Conservation (phyloP, 257 asterid genomes). For the Fraxinus anomala region DNA sequence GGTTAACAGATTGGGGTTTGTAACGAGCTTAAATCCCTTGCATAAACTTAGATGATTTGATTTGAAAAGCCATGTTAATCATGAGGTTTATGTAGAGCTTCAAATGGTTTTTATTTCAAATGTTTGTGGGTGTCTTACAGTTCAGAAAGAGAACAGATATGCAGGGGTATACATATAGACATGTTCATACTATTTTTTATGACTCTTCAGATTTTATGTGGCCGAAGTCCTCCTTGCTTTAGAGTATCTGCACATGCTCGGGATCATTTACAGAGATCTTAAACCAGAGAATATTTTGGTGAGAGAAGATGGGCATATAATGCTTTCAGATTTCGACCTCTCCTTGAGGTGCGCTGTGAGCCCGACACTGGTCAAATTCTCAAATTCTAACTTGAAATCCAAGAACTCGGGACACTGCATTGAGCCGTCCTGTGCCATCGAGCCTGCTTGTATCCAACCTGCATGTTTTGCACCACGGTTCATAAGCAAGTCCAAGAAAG, state of each 20-base stretch:
- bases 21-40: neutral
- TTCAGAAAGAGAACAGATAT: neutral
- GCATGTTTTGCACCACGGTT: conserved; percentile 58
- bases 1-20: neutral
- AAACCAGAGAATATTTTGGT: conserved; percentile 67
- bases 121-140: too few relatives aligned
- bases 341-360: conserved; percentile 62
- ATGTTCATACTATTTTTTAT: neutral
- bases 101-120: neutral
- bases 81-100: neutral
- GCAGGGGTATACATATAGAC: neutral
- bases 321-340: conserved; percentile 77
- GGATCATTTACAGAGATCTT: conserved; percentile 68
- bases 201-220: conserved; percentile 54
- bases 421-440: conserved; percentile 55
- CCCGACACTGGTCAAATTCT: conserved; percentile 60
- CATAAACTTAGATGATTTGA: neutral
- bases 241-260: conserved; percentile 71
- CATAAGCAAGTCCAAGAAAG: conserved; percentile 47
- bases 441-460: conserved; percentile 53
- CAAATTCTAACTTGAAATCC: conserved; percentile 42
- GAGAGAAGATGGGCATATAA: conserved; percentile 68
- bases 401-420: conserved; percentile 47
- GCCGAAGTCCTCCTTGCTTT: conserved; percentile 70
- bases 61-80: neutral